These are phyloP conservation scores for Lichina pygmaea DNA, from an alignment of 495 filamentous ascomycete species.

Conservation along the genomic window DNA sequence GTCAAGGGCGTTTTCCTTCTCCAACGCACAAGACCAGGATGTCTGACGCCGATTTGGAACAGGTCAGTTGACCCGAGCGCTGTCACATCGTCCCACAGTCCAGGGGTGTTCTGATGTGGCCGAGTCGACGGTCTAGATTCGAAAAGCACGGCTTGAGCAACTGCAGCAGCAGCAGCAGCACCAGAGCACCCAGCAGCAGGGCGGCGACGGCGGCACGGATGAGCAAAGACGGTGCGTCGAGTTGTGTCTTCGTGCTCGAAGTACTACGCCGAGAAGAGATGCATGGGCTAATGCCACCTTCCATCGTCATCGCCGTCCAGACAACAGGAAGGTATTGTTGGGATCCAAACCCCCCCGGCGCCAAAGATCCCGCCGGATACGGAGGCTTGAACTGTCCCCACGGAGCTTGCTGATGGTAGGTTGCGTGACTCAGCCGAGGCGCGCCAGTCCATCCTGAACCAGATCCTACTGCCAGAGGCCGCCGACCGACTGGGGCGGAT, in stretches of 20 bases:
- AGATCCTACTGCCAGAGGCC: conserved; percentile 85
- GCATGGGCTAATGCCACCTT: too few species aligned
- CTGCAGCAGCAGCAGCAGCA: conserved; percentile 42
- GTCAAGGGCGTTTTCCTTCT: too few species aligned
- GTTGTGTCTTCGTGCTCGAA: too few species aligned
- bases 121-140: conserved; percentile 83
- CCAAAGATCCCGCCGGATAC: conserved; percentile 9
- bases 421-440: conserved; percentile 23
- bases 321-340: conserved; percentile 34
- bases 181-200: not conserved
- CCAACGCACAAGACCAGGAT: conserved; percentile 15
- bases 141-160: conserved; percentile 71
- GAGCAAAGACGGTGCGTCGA: too few species aligned
- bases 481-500: conserved; percentile 84
- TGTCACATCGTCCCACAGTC: not conserved
- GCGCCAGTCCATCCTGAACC: conserved; percentile 51
- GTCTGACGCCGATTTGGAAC: conserved; percentile 71
- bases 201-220: too few species aligned
- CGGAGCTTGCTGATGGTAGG: not conserved
- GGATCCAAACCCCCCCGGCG: conserved; percentile 1
- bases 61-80: conserved; percentile 18
- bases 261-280: too few species aligned
- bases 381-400: too few species aligned
- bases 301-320: conserved; percentile 11
- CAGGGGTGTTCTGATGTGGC: not conserved